Conservation (phyloP, 2,329 filamentous ascomycete species). For the Trichoderma pleuroti region DNA sequence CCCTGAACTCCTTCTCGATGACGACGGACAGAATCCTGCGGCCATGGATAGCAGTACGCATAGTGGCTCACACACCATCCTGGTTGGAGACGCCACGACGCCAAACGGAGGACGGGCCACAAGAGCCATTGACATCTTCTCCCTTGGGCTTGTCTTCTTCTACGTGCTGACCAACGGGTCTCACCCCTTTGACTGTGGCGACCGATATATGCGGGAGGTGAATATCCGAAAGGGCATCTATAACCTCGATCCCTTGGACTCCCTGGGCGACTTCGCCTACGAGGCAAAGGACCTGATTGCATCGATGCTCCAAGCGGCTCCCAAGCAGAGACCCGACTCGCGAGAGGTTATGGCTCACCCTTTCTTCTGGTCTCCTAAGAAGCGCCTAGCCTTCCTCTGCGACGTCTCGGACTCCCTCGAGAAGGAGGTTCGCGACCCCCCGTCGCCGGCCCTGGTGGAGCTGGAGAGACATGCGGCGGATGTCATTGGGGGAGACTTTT, state of each 20-base stretch:
- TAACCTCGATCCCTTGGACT: slow-evolving; percentile 66
- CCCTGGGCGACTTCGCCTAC: slow-evolving; percentile 76
- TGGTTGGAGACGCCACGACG: slow-evolving; percentile 49
- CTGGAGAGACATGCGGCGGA: slow-evolving; percentile 52
- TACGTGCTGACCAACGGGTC: slow-evolving; percentile 92
- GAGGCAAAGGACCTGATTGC: slow-evolving; percentile 85
- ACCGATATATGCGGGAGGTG: slow-evolving; percentile 91
- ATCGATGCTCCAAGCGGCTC: slow-evolving; percentile 65
- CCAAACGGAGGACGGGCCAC: slow-evolving; percentile 72
- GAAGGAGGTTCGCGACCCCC: slow-evolving; percentile 81
- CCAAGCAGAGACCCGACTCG: slow-evolving; percentile 64
- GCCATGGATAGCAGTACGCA: slow-evolving; percentile 54
- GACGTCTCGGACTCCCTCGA: slow-evolving; percentile 97
- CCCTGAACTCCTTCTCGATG: slow-evolving; percentile 83
- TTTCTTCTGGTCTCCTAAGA: slow-evolving; percentile 93
- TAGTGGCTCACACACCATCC: slow-evolving; percentile 58
- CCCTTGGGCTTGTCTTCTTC: slow-evolving; percentile 94
- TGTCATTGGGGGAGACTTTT: slow-evolving; percentile 69
- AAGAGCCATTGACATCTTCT: slow-evolving; percentile 95
- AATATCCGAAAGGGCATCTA: slow-evolving; percentile 92
- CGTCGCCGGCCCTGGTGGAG: slow-evolving; percentile 61
- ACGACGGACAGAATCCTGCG: slow-evolving; percentile 56
- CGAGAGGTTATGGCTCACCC: slow-evolving; percentile 83
- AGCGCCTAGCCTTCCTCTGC: slow-evolving; percentile 87
- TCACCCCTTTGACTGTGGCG: slow-evolving; percentile 92